Evolutionary conservation across 108 stramenopile species (phyloP), one percentile per base, ranked within the genome.

Genomic region (Schizochytrium sp.): DNA sequence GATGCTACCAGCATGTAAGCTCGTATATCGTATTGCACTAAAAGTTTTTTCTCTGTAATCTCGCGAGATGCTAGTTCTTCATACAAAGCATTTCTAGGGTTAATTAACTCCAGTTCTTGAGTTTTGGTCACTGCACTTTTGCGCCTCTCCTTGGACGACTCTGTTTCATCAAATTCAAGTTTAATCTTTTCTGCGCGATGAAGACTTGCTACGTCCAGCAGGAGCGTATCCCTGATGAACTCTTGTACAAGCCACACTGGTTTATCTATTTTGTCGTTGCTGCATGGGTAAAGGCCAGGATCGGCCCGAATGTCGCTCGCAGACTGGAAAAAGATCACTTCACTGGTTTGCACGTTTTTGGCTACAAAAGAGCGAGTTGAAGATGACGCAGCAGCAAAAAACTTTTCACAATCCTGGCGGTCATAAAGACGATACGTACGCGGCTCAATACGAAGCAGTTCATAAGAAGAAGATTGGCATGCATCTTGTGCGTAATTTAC

Each of bases 101-200:
- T 83, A 53, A 83, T 55, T n/a, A 83, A 53, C 76, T 83, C 50
- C 1, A 83, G 76, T 2, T 55, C 76, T 55, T 83, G 50, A 46
- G 13, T 53, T 10, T 55, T 49, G 46, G 76, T 53, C 46, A n/a
- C 53, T 10, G 76, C 76, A 53, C 53, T 83, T 40, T 10, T n/a
- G 76, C 76, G 76, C 50, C 76, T 46, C 76, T 83, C 76, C n/a
- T 83, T 83, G 76, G 76, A 38, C 12, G 50, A 55, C 53, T 83
- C 76, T 0, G 76, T 8, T 53, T 49, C 50, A n/a, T 55, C 76
- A 40, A 83, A 83, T 28, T 83, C 76, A 53, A 83, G 50, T 40
- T 83, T 83, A 53, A 83, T 83, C 13, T 55, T 49, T 2, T 83
- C 76, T 40, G 76, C 76, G 53, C 53, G 46, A 53, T 55, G 76